These are phyloP conservation scores for Gyromitra esculenta DNA, from an alignment of 2,329 filamentous ascomycete species.

Conservation along the genomic window DNA sequence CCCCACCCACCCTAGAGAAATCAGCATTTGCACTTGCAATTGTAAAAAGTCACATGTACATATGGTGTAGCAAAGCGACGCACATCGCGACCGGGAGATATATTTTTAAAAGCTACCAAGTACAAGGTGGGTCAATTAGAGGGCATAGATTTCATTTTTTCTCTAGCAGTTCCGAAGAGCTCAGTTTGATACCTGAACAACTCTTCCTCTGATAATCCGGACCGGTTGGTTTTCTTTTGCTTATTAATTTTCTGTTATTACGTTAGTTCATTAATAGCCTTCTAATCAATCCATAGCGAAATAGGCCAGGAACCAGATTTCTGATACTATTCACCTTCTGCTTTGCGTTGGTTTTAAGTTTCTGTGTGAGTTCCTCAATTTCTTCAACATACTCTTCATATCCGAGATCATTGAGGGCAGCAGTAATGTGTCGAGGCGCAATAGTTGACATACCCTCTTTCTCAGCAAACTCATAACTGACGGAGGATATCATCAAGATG, in stretches of 20 bases:
- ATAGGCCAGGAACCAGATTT: not conserved
- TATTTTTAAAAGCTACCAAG: no score
- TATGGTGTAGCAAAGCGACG: no score
- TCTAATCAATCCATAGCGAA: not conserved
- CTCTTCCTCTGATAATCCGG: constrained; percentile 11
- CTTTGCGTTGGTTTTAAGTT: not conserved
- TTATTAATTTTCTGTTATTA: constrained; percentile 6
- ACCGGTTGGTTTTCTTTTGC: not conserved
- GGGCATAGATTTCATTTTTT: not conserved
- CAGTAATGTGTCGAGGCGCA: constrained; percentile 21
- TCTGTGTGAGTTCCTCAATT: not conserved
- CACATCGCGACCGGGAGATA: no score
- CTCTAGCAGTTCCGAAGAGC: constrained; percentile 17
- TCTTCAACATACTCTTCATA: constrained; percentile 22
- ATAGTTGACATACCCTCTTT: constrained; percentile 28
- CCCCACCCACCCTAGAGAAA: no score
- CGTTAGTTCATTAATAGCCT: not conserved
- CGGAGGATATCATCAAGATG: constrained; percentile 27
- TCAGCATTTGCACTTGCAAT: no score
- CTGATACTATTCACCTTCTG: not conserved
- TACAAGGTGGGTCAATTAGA: no score
- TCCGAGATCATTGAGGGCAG: constrained; percentile 21
- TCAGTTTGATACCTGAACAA: constrained; percentile 15
- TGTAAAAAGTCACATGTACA: no score
- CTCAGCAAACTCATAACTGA: constrained; percentile 24